These are phyloP conservation scores for Cladobotryum protrusum DNA, from an alignment of 2,329 filamentous ascomycete genomes.

Conservation along the genomic window DNA sequence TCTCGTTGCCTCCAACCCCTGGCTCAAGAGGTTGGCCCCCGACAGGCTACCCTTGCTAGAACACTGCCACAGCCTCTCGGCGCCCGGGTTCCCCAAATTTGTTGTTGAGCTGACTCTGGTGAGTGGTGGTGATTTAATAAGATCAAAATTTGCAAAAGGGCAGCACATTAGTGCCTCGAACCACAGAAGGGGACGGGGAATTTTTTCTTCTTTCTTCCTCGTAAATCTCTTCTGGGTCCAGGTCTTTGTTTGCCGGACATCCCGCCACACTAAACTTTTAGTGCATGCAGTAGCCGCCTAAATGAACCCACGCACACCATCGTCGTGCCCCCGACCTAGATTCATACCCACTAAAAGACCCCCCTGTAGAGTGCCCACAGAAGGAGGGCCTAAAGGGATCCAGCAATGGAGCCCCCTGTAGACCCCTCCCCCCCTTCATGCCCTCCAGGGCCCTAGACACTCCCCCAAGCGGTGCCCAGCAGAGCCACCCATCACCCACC, in stretches of 20 bases:
- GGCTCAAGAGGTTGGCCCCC: no score
- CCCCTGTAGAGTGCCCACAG: slow-evolving; percentile 1
- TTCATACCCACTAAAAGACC: slow-evolving; percentile 7
- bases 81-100: neutral
- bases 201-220: slow-evolving; percentile 2
- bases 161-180: no score
- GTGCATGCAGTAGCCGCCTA: slow-evolving; percentile 17
- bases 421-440: neutral
- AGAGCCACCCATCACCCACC: no score
- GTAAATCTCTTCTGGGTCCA: no score
- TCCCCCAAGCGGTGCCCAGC: no score
- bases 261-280: slow-evolving; percentile 25
- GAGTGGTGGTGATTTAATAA: neutral
- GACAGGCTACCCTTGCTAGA: no score
- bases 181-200: no score
- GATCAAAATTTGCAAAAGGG: no score
- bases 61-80: neutral
- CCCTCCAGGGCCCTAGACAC: no score
- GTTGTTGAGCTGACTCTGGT: neutral
- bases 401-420: neutral
- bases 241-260: slow-evolving; percentile 15
- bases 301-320: slow-evolving; percentile 10
- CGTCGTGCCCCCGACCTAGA: slow-evolving; percentile 10
- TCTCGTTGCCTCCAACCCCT: no score
- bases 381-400: no score